Evolutionary conservation across 495 filamentous ascomycete species (phyloP), one percentile per base, ranked within the genome.

Genomic region (Hypomontagnella submonticulosa): DNA sequence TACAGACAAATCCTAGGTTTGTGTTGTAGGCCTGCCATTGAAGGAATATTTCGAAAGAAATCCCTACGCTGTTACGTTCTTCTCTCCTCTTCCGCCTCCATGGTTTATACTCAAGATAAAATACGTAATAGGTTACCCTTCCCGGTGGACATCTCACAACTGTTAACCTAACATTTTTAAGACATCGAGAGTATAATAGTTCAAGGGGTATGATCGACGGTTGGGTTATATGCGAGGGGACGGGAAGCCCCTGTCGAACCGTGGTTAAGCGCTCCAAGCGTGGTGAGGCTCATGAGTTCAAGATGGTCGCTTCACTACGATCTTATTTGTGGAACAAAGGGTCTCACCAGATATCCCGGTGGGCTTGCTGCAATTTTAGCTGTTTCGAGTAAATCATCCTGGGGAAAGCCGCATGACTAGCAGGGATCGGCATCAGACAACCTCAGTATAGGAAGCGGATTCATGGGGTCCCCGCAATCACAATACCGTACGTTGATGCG

Each of bases 391-490:
- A 57, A 36, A 38, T 43, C 32, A 18, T 10, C 23, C 16, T 27
- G 23, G 52, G 52, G 40, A 54, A 44, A 4, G 34, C 12, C 23
- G 13, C 34, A 36, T 37, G 27, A 56, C 38, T 40, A 44, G 40
- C 27, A 44, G 15, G 52, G 52, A 56, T 56, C 40, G 23, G 32
- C 52, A 43, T 33, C 27, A 41, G 50, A 53, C 20, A 18, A 53
- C 6, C 23, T 2, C 23, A 27, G 23, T 27, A 27, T 27, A 27
- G 23, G 23, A 27, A 27, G 20, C 43, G 52, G 52, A 43, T 32
- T 41, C 20, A 44, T 18, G 27, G 4, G 4, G n/a, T 43, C 52
- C 19, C 52, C 52, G 44, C 52, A n/a, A 40, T 38, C 33, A 32
- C 42, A 18, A 48, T 48, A 40, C 53, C 8, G 18, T 32, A 43